These are phyloP conservation scores for Penicillium sp. DNA, from an alignment of 2,329 filamentous ascomycete genomes.

Conservation along the genomic window DNA sequence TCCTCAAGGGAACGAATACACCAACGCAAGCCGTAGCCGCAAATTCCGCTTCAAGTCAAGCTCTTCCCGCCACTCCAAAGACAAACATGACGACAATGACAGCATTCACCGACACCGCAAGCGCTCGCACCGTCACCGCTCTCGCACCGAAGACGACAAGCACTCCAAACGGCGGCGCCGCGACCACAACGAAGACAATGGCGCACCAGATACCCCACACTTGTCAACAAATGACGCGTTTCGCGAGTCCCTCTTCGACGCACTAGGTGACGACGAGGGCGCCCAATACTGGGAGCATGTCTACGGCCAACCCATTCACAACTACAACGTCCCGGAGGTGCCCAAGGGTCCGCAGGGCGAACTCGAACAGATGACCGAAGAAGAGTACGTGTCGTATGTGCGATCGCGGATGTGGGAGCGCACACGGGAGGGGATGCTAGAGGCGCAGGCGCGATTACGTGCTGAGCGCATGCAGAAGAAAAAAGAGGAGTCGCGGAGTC, in stretches of 20 bases:
- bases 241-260: conserved; percentile 91
- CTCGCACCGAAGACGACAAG: conserved; percentile 1
- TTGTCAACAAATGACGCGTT: conserved; percentile 63
- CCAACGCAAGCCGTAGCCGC: background rate
- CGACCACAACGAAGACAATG: conserved; percentile 8
- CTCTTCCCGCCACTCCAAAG: conserved; percentile 9
- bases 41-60: conserved; percentile 16
- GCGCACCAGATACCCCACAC: background rate
- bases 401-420: conserved; percentile 93
- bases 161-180: conserved; percentile 29
- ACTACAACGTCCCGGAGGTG: conserved; percentile 59
- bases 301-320: conserved; percentile 93
- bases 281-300: conserved; percentile 92
- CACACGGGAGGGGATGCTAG: conserved; percentile 77
- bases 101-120: conserved; percentile 17
- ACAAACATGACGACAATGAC: conserved; percentile 9
- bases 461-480: conserved; percentile 52
- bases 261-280: conserved; percentile 93
- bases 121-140: background rate
- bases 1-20: background rate
- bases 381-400: conserved; percentile 86
- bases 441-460: conserved; percentile 67
- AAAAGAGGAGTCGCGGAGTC: conserved; percentile 38
- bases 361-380: conserved; percentile 84
- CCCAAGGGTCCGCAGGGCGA: conserved; percentile 52